Evolutionary conservation across 192 early-diverging fungal genomes (phyloP).

Genomic region (Backusella westeae): DNA sequence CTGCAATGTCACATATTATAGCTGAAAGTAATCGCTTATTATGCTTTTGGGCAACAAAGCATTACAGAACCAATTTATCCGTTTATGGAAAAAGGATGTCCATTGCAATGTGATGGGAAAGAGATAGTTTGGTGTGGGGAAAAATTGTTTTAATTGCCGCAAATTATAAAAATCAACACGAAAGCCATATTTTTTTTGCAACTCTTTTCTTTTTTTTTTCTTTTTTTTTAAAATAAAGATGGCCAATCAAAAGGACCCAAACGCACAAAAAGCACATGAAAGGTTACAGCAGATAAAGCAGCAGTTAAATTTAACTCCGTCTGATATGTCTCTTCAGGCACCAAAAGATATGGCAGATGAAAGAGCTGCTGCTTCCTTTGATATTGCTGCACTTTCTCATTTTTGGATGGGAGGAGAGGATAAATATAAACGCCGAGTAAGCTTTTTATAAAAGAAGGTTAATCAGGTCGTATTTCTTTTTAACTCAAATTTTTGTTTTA

Average conservation of each 20-base stretch:
- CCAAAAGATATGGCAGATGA: conserved; percentile 50
- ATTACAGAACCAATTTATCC: conserved; percentile 1
- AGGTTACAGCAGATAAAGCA: conserved; percentile 24
- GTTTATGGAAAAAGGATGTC: not conserved
- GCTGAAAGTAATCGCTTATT: not conserved
- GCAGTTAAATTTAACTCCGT: conserved; percentile 23
- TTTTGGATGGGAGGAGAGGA: conserved; percentile 49
- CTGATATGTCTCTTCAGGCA: conserved; percentile 24
- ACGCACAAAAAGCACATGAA: conserved; percentile 15
- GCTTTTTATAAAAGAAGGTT: not conserved
- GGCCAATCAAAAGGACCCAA: conserved; percentile 16
- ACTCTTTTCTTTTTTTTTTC: conserved; percentile 6
- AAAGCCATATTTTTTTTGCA: not conserved
- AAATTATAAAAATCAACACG: not conserved
- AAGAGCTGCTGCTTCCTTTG: conserved; percentile 51
- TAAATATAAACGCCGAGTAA: conserved; percentile 43
- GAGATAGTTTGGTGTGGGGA: not conserved
- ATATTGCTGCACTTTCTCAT: conserved; percentile 47
- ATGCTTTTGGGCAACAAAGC: conserved; percentile 3
- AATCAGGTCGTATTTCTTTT: not conserved
- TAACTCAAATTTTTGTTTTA: not conserved
- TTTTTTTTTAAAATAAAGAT: conserved; percentile 4
- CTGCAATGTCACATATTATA: not conserved
- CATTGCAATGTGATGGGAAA: not conserved
- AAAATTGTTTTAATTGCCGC: not conserved